Evolutionary conservation across 306 rosid species (phyloP).

Genomic region (Pueraria montana): DNA sequence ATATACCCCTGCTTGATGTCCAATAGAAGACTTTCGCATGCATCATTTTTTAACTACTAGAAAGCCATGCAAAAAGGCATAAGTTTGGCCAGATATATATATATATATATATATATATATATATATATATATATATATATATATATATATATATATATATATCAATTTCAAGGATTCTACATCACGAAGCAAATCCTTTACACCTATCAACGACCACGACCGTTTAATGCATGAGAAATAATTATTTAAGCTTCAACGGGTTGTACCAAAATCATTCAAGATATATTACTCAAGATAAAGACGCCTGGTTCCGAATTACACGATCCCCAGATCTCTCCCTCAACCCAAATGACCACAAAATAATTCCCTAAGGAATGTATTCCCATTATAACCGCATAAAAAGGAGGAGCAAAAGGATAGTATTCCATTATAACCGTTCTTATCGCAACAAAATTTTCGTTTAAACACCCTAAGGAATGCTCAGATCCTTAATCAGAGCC

Average conservation of each 20-base stretch:
- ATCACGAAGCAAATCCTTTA: slow-evolving; percentile 25
- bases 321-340: neutral
- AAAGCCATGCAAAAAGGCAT: slow-evolving; percentile 46
- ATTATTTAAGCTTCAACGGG: neutral
- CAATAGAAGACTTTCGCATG: slow-evolving; percentile 38
- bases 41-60: neutral
- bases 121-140: neutral
- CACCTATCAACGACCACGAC: neutral
- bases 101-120: neutral
- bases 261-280: neutral
- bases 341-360: no score
- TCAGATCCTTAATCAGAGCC: neutral
- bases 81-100: neutral
- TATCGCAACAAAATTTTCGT: neutral
- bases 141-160: neutral
- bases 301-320: neutral
- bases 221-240: neutral
- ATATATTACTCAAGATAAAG: no score
- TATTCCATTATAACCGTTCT: no score
- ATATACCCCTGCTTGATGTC: slow-evolving; percentile 1
- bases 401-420: neutral
- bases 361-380: no score
- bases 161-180: neutral
- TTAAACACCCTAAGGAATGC: neutral
- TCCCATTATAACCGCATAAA: no score